Evolutionary conservation across 202 grass and related monocot genomes (phyloP), one percentile per base, ranked within the genome.

Genomic region (Carex arenaria): DNA sequence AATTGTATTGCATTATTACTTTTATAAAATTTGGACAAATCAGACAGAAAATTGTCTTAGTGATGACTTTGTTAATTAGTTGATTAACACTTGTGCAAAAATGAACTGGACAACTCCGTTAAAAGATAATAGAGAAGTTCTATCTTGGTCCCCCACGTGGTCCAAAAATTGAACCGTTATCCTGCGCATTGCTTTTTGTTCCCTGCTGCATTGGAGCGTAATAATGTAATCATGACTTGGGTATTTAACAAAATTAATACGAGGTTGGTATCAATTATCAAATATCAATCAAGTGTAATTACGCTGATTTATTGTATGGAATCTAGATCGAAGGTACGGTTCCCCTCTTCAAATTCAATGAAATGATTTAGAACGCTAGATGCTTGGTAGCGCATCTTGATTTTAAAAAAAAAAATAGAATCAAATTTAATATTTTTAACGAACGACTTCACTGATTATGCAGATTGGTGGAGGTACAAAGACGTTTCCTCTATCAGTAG

Each of bases 181-280:
- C 6, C 61, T 65, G 40, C 1, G 15, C 61, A 64, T 85, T 85
- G 36, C 67, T 57, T 84, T 71, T 84, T 84, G 65, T 78, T 85
- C 79, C 61, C 15, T 67, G 79, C 19, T 20, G 19, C 32, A 61
- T 6, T 1, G 79, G 79, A 82, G 79, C 79, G 59, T 82, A 47
- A 82, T 82, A 82, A 31, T 82, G 79, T 82, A 82, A 82, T 82
- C 79, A 82, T 82, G 62, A 82, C 1, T 43, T 43, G 36, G 36
- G 43, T 3, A 13, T 82, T 47, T 52, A 45, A 17, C 40, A 67
- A 66, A 34, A 30, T 67, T 51, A 52, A 53, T 67, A 82, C 61
- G 36, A 67, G 19, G 63, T 67, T 47, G 53, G 61, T 59, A 78
- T 61, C 34, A 61, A 40, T n/a, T 43, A 47, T 10, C 43, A 10